A percentile compares a stretch with the other conserved stretches of the same genome.
phyloP scores from a whole-genome alignment of 73 alveolate species.

The Paraurostyla sp. region DNA sequence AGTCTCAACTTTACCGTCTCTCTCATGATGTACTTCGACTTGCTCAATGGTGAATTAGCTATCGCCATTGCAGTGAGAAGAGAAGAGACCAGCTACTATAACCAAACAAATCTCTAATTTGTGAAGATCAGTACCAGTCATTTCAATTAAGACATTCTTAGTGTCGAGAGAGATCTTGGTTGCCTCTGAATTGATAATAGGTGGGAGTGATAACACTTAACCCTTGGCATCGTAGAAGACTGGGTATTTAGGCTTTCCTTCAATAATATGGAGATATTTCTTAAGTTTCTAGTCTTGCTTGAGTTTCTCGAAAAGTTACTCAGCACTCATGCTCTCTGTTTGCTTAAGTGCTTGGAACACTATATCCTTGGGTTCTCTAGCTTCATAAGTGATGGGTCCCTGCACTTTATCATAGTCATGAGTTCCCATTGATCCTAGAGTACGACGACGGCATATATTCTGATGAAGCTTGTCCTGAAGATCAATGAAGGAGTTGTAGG shows the following conservation, averaged over 20 bases:
- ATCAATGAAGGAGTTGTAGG: slow-evolving; percentile 87
- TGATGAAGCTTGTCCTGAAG: slow-evolving; percentile 99
- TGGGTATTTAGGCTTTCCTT: slow-evolving; percentile 97
- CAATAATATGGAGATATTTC: slow-evolving; percentile 95
- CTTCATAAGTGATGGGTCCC: slow-evolving; percentile 96
- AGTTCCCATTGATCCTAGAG: slow-evolving; percentile 97
- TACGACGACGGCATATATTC: slow-evolving; percentile 95
- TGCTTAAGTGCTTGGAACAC: slow-evolving; percentile 93
- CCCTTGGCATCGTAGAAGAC: slow-evolving; percentile 93
- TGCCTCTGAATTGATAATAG: slow-evolving; percentile 99
- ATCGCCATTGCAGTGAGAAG: slow-evolving; percentile 76
- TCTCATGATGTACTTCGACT: slow-evolving; percentile 78
- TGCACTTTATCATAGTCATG: slow-evolving; percentile 97
- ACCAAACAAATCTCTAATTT: slow-evolving; percentile 8
- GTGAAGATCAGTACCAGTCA: slow-evolving; percentile 82
- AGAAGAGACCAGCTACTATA: slow-evolving; percentile 87
- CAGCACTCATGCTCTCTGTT: slow-evolving; percentile 77
- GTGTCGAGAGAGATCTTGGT: slow-evolving; percentile 97
- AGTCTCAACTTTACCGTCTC: slow-evolving; percentile 73
- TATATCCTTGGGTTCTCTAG: slow-evolving; percentile 89
- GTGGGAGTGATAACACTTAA: slow-evolving; percentile 98
- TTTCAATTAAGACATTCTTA: slow-evolving; percentile 91
- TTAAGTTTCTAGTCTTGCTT: slow-evolving; percentile 93
- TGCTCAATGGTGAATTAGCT: slow-evolving; percentile 83
- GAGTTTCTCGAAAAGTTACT: slow-evolving; percentile 79